Base-by-base conservation (phyloP, 345 rosid species). In the Excoecaria cochinchinensis region DNA sequence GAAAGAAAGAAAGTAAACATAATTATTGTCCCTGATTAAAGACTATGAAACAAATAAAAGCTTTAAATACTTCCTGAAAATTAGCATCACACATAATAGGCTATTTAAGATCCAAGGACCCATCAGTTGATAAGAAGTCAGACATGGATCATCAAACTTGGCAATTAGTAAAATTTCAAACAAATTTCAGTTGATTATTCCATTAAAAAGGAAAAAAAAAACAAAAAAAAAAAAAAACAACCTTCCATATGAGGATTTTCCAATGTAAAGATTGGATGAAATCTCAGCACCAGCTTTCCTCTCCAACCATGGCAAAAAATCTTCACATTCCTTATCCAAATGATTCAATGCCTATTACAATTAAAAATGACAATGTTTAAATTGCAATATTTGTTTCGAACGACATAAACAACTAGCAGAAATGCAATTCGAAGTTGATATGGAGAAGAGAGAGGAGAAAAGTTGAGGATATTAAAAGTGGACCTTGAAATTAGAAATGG, bases 291-390 rank as follows among this genome's bases (percentile, higher is more conserved):
- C 91, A 67, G 97, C 87, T 77, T 83, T 87, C 25, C 55, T 71
- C 81, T 90, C 93, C 81, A 94, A 75, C 97, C 98, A 94, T 6
- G 95, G 92, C 85, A 94, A 83, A 81, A 94, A 94, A 50, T 81
- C 90, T 56, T 67, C 78, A 74, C 84, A 84, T 2, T 76, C 91
- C 69, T 80, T 81, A 17, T 87, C 88, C 70, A 73, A 60, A 75
- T 58, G 63, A 69, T 66, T 76, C 70, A 70, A 81, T 8, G 71
- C 69, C 89, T 88, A 70, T 63, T 25, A 67, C 9, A 56, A 24
- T 5, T 66, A 78, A 22, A 39, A 47, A 78, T 6, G 59, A 44
- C 3, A n/a, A 22, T 22, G 59, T 4, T 36, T 3, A 51, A 70
- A 14, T 71, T 56, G 11, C 22, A 19, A 19, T 4, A 47, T 17